Conservation (phyloP, 176 grass and related monocot species). For the Triticum monococcum region DNA sequence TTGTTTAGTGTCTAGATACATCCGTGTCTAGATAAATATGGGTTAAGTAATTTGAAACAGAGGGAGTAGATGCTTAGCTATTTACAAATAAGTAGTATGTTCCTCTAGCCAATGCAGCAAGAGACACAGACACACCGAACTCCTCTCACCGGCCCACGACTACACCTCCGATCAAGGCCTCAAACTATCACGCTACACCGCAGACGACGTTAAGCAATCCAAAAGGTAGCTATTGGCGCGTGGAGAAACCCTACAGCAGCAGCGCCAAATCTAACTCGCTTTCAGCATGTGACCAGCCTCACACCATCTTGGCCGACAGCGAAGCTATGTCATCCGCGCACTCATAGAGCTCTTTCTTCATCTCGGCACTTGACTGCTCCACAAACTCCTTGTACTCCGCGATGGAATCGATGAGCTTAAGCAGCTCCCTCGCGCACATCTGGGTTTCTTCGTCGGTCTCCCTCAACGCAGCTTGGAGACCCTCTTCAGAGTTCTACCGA, state of each 20-base stretch:
- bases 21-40: too few species aligned
- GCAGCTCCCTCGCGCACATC: conserved; percentile 43
- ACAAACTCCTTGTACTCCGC: conserved; percentile 66
- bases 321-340: conserved; percentile 47
- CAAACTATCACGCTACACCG: too few species aligned
- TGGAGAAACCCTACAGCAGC: too few species aligned
- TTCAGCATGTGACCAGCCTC: not conserved
- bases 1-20: too few species aligned
- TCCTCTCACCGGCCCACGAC: not conserved
- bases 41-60: too few species aligned
- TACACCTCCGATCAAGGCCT: too few species aligned
- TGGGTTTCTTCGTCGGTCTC: conserved; percentile 52
- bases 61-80: too few species aligned
- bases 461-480: conserved; percentile 25
- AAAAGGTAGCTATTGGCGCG: too few species aligned
- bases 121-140: not conserved
- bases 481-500: conserved; percentile 54
- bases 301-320: conserved; percentile 39
- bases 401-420: conserved; percentile 52
- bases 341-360: conserved; percentile 59
- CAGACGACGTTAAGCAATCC: too few species aligned
- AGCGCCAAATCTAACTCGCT: not conserved
- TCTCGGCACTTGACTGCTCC: conserved; percentile 34
- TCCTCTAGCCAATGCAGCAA: not conserved
- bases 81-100: not conserved